phyloP scores from a whole-genome alignment of 169 alveolate species.

The Nephromyces sp. region DNA sequence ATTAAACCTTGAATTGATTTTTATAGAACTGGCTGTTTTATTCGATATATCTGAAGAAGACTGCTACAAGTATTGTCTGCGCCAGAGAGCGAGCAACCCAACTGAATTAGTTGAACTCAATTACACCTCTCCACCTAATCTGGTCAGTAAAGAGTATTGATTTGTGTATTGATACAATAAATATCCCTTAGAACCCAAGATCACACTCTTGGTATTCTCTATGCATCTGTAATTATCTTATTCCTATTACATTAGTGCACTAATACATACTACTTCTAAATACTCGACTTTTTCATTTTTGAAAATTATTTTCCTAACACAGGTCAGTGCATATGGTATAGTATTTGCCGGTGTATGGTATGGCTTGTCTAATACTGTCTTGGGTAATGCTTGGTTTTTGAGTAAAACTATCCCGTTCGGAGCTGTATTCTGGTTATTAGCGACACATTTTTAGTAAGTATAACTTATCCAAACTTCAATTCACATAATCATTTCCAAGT shows the following conservation, averaged over 20 bases:
- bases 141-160: conserved; percentile 11
- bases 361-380: conserved; percentile 66
- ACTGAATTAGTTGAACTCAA: conserved; percentile 63
- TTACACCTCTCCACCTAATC: conserved; percentile 49
- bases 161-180: too few species aligned
- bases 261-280: too few species aligned
- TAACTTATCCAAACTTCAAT: too few species aligned
- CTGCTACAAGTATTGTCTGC: conserved; percentile 66
- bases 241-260: too few species aligned
- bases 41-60: conserved; percentile 67
- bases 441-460: conserved; percentile 65
- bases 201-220: too few species aligned
- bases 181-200: too few species aligned
- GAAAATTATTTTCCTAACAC: not conserved
- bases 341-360: conserved; percentile 69
- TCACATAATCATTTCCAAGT: too few species aligned
- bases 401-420: conserved; percentile 74
- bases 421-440: conserved; percentile 72
- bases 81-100: conserved; percentile 61
- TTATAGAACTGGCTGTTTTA: conserved; percentile 58
- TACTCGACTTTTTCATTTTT: too few species aligned
- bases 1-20: too few species aligned
- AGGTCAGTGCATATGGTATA: conserved; percentile 65
- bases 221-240: too few species aligned
- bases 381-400: conserved; percentile 74